phyloP scores from a whole-genome alignment of 139 green algal species.

The Volvox reticuliferus region DNA sequence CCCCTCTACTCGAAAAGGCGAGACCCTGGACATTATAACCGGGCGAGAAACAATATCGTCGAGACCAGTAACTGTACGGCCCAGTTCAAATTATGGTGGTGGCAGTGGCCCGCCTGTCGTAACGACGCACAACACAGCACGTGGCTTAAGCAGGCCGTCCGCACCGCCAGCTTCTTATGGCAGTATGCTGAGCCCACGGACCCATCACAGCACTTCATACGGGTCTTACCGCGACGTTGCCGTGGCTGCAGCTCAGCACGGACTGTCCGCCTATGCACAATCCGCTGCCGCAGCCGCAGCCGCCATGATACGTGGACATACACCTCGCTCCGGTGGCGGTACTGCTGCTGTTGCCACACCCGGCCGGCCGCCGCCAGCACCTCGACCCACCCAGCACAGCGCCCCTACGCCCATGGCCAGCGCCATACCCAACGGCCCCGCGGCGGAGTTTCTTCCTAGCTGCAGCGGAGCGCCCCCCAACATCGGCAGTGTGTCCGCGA shows the following conservation, averaged over 20 bases:
- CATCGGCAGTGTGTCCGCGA: not conserved
- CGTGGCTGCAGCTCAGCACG: constrained; percentile 17
- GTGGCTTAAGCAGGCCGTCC: not conserved
- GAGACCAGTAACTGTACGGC: not conserved
- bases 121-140: not conserved
- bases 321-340: not conserved
- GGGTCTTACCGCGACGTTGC: constrained; percentile 35
- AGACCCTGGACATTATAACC: not conserved
- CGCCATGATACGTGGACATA: not conserved
- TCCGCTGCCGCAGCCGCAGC: constrained; percentile 6
- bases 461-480: not conserved
- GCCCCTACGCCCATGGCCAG: not conserved
- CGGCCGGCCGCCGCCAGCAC: not conserved
- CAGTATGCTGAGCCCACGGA: constrained; percentile 13
- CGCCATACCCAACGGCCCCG: not conserved
- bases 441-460: not conserved
- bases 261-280: constrained; percentile 8
- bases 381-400: not conserved
- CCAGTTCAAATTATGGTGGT: not conserved
- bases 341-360: not conserved
- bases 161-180: not conserved
- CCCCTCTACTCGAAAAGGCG: not conserved
- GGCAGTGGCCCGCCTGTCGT: not conserved
- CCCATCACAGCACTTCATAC: constrained; percentile 1
- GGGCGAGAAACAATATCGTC: not conserved